phyloP scores from a whole-genome alignment of 495 filamentous ascomycete genomes.

The Daldinia loculata region DNA sequence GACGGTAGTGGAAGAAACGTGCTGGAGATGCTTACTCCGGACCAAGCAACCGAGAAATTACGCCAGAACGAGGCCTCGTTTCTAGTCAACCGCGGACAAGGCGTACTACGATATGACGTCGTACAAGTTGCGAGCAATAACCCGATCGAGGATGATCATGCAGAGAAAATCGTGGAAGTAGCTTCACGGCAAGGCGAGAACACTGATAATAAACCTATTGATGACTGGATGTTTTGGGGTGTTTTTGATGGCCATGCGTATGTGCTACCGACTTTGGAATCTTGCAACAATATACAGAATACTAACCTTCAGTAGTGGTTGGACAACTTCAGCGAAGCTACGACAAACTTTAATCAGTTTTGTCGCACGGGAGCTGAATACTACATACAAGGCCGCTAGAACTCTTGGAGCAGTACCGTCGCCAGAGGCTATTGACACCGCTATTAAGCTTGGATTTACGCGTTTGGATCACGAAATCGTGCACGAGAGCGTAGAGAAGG shows the following conservation, averaged over 20 bases:
- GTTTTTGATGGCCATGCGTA: constrained; percentile 98
- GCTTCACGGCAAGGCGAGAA: constrained; percentile 53
- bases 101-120: constrained; percentile 95
- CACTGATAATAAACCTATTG: constrained; percentile 62
- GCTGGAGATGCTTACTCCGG: constrained; percentile 94
- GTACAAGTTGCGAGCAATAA: constrained; percentile 95
- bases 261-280: constrained; percentile 40
- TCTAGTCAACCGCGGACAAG: constrained; percentile 85
- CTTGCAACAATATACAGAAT: neutral
- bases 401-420: constrained; percentile 63
- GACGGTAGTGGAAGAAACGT: constrained; percentile 82
- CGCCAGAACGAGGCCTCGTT: constrained; percentile 91
- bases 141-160: constrained; percentile 97
- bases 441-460: constrained; percentile 92
- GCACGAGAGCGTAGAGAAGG: constrained; percentile 85
- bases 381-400: constrained; percentile 82
- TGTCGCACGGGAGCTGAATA: constrained; percentile 93
- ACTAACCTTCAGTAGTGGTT: constrained; percentile 66
- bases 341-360: constrained; percentile 89
- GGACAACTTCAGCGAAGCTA: constrained; percentile 97
- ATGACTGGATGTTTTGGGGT: constrained; percentile 99
- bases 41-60: constrained; percentile 90
- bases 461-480: constrained; percentile 92
- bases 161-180: constrained; percentile 95
- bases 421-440: constrained; percentile 80